Base-by-base conservation (phyloP, 768 basidiomycete genomes). In the Lactifluus rugatus region DNA sequence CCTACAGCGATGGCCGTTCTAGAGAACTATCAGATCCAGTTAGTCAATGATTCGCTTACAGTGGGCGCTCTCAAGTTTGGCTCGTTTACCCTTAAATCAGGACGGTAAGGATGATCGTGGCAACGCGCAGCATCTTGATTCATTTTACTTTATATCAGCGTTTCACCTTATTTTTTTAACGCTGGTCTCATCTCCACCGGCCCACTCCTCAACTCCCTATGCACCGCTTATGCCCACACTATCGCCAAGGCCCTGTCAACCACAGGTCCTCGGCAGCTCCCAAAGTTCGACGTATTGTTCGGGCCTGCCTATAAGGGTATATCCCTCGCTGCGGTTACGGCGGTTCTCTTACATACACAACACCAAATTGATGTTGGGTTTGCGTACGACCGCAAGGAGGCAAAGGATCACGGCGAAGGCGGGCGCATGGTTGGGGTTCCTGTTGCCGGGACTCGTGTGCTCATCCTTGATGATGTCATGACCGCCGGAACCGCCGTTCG, bases 301-400 rank as follows among this genome's bases (percentile, higher is more conserved):
- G 95, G 95, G 0, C 95, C 95, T 0, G 94, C 95, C 2, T 98
- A 98, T 76, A 98, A 98, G 74, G 95, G 93, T 25, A 98, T 98
- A 67, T 81, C 93, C 0, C 83, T 99, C 51, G 94, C 93, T 0
- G 87, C 94, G 0, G 80, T 87, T 34, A 89, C 94, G 3, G 78
- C 87, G 2, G 77, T 94, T 19, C 77, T 85, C 21, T 78, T 99
- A 36, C 78, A 84, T 56, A 79, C 85, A 13, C 76, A 81, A 48
- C 76, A 90, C 66, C 72, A 74, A 4, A 76, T 82, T 42, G 74
- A 79, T 34, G 82, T 93, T 28, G 91, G 89, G 0, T 91, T 90
- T 64, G 87, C 88, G 21, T 96, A 93, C 65, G 93, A 97, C 68
- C 81, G 95, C 48, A 99, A 99, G 72, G 95, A 99, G 71, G 84